Evolutionary conservation across 768 basidiomycete genomes (phyloP).

Genomic region (Tulasnella sp.): DNA sequence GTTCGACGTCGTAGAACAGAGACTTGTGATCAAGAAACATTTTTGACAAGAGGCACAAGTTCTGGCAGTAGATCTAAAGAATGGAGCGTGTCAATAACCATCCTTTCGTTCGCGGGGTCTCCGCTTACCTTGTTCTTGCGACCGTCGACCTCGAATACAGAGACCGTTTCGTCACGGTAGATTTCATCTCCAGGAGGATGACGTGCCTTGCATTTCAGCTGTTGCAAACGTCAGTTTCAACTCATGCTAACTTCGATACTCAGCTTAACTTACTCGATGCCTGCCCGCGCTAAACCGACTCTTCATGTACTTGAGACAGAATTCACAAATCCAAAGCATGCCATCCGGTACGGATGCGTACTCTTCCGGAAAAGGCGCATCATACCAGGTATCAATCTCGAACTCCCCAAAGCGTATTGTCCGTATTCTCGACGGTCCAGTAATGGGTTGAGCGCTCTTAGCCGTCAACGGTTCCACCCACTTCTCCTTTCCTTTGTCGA

Average conservation of each 20-base stretch:
- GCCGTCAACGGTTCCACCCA: background rate
- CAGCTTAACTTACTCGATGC: constrained; percentile 59
- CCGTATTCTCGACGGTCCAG: constrained; percentile 54
- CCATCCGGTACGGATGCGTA: constrained; percentile 90
- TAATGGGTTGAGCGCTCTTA: constrained; percentile 40
- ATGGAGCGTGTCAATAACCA: background rate
- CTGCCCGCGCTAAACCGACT: constrained; percentile 76
- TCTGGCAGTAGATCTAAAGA: constrained; percentile 90
- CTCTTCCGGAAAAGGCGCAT: constrained; percentile 97
- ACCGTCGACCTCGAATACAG: constrained; percentile 97
- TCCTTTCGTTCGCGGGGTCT: background rate
- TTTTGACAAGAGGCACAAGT: constrained; percentile 92
- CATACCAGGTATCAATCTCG: constrained; percentile 98
- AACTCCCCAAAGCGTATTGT: constrained; percentile 83
- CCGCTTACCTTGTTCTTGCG: constrained; percentile 80
- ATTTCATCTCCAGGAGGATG: constrained; percentile 99
- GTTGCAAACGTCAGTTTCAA: constrained; percentile 13
- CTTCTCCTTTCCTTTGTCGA: constrained; percentile 31
- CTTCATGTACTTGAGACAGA: constrained; percentile 97
- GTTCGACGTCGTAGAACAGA: constrained; percentile 97
- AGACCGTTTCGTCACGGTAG: constrained; percentile 79
- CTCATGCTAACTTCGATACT: background rate
- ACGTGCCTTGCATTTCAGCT: constrained; percentile 92
- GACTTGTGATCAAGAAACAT: constrained; percentile 99
- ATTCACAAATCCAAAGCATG: constrained; percentile 92